Evolutionary conservation across 305 asterid genomes (phyloP).

Genomic region (Withania somnifera): DNA sequence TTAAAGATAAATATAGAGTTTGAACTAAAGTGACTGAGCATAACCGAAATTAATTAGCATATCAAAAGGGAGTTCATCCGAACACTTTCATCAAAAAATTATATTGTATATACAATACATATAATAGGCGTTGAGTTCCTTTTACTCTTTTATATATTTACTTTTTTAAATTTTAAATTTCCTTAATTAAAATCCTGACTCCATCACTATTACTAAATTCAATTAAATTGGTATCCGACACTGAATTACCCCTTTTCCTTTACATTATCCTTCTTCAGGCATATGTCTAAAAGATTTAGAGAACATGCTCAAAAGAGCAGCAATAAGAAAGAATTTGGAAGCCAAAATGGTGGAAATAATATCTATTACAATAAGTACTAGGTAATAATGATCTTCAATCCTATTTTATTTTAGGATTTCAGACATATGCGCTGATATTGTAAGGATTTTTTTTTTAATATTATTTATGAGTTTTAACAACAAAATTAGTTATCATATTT

Average conservation of each 20-base stretch:
- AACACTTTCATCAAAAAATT: background rate
- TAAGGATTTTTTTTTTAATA: background rate
- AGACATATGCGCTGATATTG: background rate
- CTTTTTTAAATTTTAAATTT: background rate
- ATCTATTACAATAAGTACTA: background rate
- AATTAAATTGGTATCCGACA: background rate
- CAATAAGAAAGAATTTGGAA: background rate
- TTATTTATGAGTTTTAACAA: background rate
- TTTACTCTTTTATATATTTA: background rate
- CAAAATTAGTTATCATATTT: background rate
- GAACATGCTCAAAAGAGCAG: background rate
- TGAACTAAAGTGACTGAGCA: background rate
- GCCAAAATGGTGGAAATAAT: background rate
- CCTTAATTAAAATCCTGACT: background rate
- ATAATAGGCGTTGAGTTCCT: background rate
- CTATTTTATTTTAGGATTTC: background rate
- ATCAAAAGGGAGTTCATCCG: too few relatives aligned
- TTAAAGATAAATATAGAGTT: background rate
- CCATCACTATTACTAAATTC: background rate
- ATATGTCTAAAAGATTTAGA: background rate
- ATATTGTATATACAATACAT: background rate
- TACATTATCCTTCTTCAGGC: background rate
- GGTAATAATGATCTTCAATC: background rate
- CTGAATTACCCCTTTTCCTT: background rate
- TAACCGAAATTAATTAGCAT: too few relatives aligned